These are phyloP conservation scores for Lagenidium sp. DNA, from an alignment of 352 stramenopile genomes.

Conservation along the genomic window DNA sequence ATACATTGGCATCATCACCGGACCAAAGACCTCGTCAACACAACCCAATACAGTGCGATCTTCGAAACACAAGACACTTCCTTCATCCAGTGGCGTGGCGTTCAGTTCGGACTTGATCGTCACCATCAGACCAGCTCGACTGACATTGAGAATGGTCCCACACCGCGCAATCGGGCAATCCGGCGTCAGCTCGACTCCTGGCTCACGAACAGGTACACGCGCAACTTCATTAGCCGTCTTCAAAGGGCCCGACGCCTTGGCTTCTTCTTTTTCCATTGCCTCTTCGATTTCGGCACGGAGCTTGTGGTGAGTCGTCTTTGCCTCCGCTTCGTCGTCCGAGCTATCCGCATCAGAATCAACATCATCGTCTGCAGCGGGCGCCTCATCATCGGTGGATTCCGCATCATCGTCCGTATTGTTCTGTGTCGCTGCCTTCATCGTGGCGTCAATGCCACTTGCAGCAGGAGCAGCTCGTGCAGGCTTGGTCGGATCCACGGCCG, in stretches of 20 bases:
- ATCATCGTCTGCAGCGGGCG: conserved; percentile 10
- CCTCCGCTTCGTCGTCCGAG: conserved; percentile 15
- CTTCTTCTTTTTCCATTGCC: conserved; percentile 66
- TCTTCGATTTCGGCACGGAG: conserved; percentile 68
- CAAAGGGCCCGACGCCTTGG: conserved; percentile 29
- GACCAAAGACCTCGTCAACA: conserved; percentile 80
- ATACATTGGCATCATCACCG: conserved; percentile 82
- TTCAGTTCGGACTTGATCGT: conserved; percentile 67
- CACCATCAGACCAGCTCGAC: conserved; percentile 47
- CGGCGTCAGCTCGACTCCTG: conserved; percentile 54
- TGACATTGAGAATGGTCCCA: conserved; percentile 60
- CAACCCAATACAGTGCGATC: conserved; percentile 70
- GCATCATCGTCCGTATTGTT: conserved; percentile 6
- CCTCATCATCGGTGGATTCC: conserved; percentile 9
- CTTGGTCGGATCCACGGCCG: conserved; percentile 15
- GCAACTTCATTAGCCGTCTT: conserved; percentile 64
- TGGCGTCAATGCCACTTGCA: not conserved
- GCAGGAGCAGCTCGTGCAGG: not conserved
- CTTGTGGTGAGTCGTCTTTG: no score
- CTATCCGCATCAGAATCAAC: conserved; percentile 15
- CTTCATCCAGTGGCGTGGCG: conserved; percentile 62
- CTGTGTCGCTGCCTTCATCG: not conserved
- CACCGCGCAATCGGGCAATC: conserved; percentile 66
- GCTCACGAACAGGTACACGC: conserved; percentile 41
- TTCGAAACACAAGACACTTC: conserved; percentile 72